Conservation (phyloP, 768 basidiomycete species). For the Lentinus tigrinus region DNA sequence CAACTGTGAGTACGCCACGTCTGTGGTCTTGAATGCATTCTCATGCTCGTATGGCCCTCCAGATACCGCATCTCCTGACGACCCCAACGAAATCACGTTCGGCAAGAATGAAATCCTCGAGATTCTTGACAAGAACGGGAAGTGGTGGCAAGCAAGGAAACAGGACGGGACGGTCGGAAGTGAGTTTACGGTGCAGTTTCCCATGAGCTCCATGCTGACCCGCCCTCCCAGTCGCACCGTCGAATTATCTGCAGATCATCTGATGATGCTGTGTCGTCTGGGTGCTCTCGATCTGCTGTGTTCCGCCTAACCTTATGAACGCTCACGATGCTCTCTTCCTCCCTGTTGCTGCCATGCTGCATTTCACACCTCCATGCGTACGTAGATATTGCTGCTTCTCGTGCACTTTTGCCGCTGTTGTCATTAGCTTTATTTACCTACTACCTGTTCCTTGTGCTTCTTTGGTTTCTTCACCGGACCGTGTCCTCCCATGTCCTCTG, state of each 20-base stretch:
- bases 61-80: constrained; percentile 94
- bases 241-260: constrained; percentile 82
- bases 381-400: constrained; percentile 7
- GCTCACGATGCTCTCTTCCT: constrained; percentile 14
- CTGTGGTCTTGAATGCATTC: not conserved
- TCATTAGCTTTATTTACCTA: constrained; percentile 15
- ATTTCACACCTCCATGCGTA: not conserved
- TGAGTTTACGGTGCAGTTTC: constrained; percentile 42
- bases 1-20: constrained; percentile 59
- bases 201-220: not conserved
- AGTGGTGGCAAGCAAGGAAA: constrained; percentile 91
- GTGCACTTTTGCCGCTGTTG: constrained; percentile 9
- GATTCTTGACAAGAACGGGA: constrained; percentile 88
- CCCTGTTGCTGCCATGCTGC: constrained; percentile 1
- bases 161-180: constrained; percentile 75
- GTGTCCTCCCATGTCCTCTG: constrained; percentile 11
- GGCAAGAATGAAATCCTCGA: constrained; percentile 89
- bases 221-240: constrained; percentile 67
- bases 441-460: not conserved
- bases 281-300: constrained; percentile 3
- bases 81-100: constrained; percentile 96
- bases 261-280: constrained; percentile 17
- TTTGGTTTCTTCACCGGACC: constrained; percentile 9
- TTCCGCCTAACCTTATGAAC: constrained; percentile 25
- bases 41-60: constrained; percentile 11